Evolutionary conservation across 2,329 filamentous ascomycete species (phyloP).

Genomic region (Mollisia scopiformis): DNA sequence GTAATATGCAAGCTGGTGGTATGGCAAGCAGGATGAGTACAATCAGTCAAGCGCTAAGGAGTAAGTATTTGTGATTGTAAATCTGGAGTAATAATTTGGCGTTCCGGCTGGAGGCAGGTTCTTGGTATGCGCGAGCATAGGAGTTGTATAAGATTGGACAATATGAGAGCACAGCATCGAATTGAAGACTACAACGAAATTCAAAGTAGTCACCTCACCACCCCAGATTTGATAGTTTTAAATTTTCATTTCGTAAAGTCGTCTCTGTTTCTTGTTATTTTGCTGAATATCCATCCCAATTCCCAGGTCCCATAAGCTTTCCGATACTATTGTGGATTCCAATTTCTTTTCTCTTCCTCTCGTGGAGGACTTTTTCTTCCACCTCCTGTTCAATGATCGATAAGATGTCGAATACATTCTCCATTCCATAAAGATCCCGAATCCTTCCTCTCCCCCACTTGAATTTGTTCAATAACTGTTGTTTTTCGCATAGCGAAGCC

Average conservation of each 20-base stretch:
- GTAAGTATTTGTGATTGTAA: constrained; percentile 50
- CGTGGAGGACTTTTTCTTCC: too few species aligned
- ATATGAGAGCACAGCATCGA: not conserved
- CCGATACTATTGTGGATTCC: not conserved
- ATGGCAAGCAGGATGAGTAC: constrained; percentile 68
- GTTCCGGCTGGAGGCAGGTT: not conserved
- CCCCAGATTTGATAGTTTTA: not conserved
- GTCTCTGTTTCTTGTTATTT: not conserved
- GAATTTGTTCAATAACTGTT: not conserved
- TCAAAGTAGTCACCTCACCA: too few species aligned
- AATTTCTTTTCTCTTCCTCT: not conserved
- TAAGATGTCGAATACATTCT: too few species aligned
- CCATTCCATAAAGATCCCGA: too few species aligned
- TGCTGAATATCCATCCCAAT: not conserved
- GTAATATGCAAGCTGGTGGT: constrained; percentile 68
- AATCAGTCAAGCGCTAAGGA: constrained; percentile 67
- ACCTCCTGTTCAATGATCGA: too few species aligned
- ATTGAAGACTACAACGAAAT: not conserved
- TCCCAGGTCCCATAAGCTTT: not conserved
- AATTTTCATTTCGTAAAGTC: not conserved
- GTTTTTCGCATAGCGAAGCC: not conserved
- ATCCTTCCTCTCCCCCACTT: too few species aligned
- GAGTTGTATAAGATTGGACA: not conserved
- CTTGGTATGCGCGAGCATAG: not conserved
- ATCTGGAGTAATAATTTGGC: not conserved